Percentiles rank a stretch among this genome's conserved stretches.
Conservation (phyloP, 1,284 basidiomycete genomes). For the Sanghuangporus sanghuang region DNA sequence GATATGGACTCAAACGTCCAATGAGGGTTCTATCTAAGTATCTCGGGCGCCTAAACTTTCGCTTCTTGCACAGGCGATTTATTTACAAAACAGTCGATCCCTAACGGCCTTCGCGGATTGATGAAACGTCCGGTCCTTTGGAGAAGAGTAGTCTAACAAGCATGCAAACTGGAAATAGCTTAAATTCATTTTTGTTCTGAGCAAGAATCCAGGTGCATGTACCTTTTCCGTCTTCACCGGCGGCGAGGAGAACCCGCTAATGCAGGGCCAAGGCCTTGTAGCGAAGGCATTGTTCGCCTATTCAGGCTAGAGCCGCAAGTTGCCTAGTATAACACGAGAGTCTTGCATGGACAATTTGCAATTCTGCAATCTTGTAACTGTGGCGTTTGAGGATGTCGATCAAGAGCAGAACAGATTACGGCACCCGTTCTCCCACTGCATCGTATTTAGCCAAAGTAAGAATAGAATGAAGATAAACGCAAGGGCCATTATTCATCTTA, state of each 20-base stretch:
- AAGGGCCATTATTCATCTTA: background rate
- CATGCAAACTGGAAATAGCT: too few species aligned
- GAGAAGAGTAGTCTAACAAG: background rate
- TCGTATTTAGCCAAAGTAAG: background rate
- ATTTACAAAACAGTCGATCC: background rate
- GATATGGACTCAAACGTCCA: background rate
- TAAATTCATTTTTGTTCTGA: too few species aligned
- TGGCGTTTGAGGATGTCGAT: background rate
- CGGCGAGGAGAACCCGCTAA: background rate
- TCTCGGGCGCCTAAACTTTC: background rate
- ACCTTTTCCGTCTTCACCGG: background rate
- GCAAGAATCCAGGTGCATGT: background rate
- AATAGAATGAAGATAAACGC: background rate
- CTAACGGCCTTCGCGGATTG: background rate
- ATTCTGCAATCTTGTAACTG: background rate
- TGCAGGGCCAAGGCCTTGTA: too few species aligned
- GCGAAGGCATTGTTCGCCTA: background rate
- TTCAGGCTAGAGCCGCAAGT: background rate
- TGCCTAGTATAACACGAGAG: background rate
- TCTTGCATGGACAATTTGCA: background rate
- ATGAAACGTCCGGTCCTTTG: background rate
- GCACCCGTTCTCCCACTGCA: background rate
- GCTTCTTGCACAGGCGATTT: background rate
- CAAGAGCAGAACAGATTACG: background rate
- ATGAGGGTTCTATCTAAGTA: background rate